These are phyloP conservation scores for Bryoerythrophyllum caledonicum DNA, from an alignment of 225 moss, liverwort and hornwort genomes.

Conservation along the genomic window DNA sequence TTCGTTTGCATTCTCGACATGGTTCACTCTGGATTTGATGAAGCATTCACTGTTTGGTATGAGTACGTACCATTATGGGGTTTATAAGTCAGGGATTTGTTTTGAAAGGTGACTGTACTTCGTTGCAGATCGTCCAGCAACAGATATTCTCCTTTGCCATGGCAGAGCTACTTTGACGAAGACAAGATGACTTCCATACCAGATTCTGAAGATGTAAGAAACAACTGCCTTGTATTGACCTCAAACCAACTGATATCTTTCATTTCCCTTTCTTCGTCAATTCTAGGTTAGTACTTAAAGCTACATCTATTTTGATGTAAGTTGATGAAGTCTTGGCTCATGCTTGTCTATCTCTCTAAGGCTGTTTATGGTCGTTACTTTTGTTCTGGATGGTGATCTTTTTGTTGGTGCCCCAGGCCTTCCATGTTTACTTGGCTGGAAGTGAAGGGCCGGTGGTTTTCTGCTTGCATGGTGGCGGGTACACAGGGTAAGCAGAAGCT, in stretches of 20 bases:
- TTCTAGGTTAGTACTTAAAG: neutral
- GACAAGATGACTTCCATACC: constrained; percentile 60
- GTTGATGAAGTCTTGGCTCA: neutral
- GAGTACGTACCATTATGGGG: too few relatives aligned
- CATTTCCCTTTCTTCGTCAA: neutral
- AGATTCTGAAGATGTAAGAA: constrained; percentile 77
- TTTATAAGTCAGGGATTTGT: neutral
- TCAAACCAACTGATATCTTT: neutral
- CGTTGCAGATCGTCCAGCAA: constrained; percentile 62
- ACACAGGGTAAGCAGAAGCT: constrained; percentile 72
- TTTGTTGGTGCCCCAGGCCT: constrained; percentile 50
- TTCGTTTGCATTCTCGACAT: too few relatives aligned
- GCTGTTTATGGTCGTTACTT: constrained; percentile 1
- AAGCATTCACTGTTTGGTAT: neutral
- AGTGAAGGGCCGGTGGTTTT: constrained; percentile 95
- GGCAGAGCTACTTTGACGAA: constrained; percentile 93
- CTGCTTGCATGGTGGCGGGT: constrained; percentile 98
- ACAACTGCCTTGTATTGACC: neutral
- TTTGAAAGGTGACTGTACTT: neutral
- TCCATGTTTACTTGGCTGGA: constrained; percentile 90
- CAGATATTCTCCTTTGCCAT: constrained; percentile 89
- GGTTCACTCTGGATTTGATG: neutral
- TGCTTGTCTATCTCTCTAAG: neutral
- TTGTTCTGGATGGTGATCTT: constrained; percentile 11
- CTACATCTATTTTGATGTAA: neutral